These are phyloP conservation scores for Tuber microsphaerosporum DNA, from an alignment of 495 filamentous ascomycete genomes.

Conservation along the genomic window DNA sequence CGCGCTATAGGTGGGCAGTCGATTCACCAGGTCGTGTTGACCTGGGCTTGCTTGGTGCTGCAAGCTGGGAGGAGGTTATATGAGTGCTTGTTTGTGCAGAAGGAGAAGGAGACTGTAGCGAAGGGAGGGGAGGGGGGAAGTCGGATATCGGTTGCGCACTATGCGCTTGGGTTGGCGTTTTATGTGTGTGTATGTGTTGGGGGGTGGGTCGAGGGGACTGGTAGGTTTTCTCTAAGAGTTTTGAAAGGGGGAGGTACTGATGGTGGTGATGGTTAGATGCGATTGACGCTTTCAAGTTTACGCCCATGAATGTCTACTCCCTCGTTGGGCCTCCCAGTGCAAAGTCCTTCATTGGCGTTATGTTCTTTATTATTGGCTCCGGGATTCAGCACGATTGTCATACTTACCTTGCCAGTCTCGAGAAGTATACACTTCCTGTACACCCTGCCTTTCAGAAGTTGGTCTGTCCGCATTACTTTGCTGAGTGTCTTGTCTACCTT, in stretches of 20 bases:
- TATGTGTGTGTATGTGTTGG: conserved; percentile 65
- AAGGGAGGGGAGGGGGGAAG: conserved; percentile 48
- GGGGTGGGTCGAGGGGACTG: conserved; percentile 78
- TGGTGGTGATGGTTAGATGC: conserved; percentile 32
- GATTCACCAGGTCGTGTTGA: conserved; percentile 57
- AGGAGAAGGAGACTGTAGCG: conserved; percentile 45
- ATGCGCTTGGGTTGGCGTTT: conserved; percentile 67
- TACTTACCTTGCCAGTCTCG: conserved; percentile 66
- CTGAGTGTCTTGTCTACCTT: conserved; percentile 77
- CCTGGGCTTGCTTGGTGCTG: conserved; percentile 62
- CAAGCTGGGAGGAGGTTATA: conserved; percentile 69
- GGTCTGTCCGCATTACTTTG: conserved; percentile 85
- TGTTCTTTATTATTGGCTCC: conserved; percentile 67
- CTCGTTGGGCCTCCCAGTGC: conserved; percentile 46
- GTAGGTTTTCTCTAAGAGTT: conserved; percentile 46
- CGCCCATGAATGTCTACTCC: conserved; percentile 25
- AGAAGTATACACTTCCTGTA: conserved; percentile 74
- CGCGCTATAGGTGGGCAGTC: conserved; percentile 47
- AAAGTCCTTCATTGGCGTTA: conserved; percentile 55
- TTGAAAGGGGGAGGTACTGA: conserved; percentile 5
- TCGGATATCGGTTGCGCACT: conserved; percentile 78
- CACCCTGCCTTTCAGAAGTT: conserved; percentile 56
- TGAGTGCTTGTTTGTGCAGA: conserved; percentile 60
- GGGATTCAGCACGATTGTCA: conserved; percentile 76
- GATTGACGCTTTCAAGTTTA: conserved; percentile 30